These are phyloP conservation scores for Rhodomyrtus psidioides DNA, from an alignment of 441 rosid genomes.

Conservation along the genomic window DNA sequence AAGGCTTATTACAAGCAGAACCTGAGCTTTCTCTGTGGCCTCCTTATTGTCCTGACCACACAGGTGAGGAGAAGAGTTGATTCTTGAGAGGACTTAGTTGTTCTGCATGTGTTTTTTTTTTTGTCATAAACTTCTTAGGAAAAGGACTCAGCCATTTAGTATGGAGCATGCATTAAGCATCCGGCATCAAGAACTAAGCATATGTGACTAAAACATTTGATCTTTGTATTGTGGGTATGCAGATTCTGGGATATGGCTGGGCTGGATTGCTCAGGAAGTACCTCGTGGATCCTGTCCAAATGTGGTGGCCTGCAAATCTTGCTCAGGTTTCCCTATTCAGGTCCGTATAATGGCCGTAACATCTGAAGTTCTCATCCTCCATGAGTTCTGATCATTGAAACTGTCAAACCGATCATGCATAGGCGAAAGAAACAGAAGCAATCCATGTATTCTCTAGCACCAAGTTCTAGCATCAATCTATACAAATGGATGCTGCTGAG, in stretches of 20 bases:
- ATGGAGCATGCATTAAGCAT: not conserved
- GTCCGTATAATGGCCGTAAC: slow-evolving; percentile 4
- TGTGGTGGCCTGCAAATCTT: slow-evolving; percentile 99
- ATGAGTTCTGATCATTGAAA: not conserved
- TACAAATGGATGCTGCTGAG: not conserved
- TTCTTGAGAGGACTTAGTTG: slow-evolving; percentile 1
- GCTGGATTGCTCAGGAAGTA: slow-evolving; percentile 94
- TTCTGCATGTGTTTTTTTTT: not conserved
- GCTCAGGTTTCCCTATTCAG: slow-evolving; percentile 97
- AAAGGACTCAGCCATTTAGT: not conserved
- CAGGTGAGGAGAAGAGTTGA: slow-evolving; percentile 75
- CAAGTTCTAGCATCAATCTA: not conserved
- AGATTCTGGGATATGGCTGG: slow-evolving; percentile 96
- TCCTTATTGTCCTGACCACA: not conserved
- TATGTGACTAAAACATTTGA: not conserved
- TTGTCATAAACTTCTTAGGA: not conserved
- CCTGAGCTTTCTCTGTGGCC: not conserved
- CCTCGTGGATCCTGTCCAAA: slow-evolving; percentile 86
- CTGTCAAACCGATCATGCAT: rapidly evolving
- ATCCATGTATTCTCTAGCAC: not conserved
- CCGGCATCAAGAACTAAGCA: not conserved
- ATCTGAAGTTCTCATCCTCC: not conserved
- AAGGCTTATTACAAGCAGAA: not conserved
- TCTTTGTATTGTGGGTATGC: not conserved
- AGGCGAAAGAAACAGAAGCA: not conserved